phyloP scores from a whole-genome alignment of 164 flowering plant species.

The Vitis rotundifolia region DNA sequence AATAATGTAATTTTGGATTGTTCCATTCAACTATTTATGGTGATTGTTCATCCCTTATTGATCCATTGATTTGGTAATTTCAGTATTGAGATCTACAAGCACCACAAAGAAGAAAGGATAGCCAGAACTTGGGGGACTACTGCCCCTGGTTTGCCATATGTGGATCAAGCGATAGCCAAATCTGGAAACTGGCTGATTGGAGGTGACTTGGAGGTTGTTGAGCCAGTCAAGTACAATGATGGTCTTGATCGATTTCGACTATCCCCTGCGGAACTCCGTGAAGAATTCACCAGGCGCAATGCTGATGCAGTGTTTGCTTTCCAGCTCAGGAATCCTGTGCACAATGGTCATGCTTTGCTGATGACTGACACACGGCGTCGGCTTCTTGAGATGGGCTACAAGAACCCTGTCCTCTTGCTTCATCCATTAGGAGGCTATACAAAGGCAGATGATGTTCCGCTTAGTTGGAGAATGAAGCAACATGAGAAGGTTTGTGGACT shows the following conservation, averaged over 20 bases:
- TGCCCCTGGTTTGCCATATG: constrained; percentile 85
- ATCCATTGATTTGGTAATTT: constrained; percentile 6
- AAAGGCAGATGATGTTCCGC: constrained; percentile 97
- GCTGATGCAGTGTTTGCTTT: constrained; percentile 98
- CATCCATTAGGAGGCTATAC: constrained; percentile 98
- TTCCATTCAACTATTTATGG: not conserved
- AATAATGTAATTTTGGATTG: not conserved
- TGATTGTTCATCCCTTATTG: not conserved
- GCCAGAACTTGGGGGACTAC: constrained; percentile 95
- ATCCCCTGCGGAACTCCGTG: constrained; percentile 78
- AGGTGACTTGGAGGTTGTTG: constrained; percentile 85
- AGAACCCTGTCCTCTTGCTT: constrained; percentile 86
- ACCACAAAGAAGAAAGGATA: constrained; percentile 81
- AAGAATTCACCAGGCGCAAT: constrained; percentile 65
- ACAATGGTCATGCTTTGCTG: constrained; percentile 97
- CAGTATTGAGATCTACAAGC: constrained; percentile 94
- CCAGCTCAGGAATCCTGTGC: constrained; percentile 93
- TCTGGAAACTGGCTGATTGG: constrained; percentile 90
- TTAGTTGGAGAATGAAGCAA: constrained; percentile 90
- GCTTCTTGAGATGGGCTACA: constrained; percentile 93
- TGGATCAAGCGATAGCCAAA: constrained; percentile 59
- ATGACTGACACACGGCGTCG: constrained; percentile 95
- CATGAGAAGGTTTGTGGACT: constrained; percentile 71
- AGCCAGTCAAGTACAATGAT: constrained; percentile 75
- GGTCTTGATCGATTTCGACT: constrained; percentile 86